Evolutionary conservation across 2,329 filamentous ascomycete species (phyloP).

Genomic region (Microcyclospora tardicrescens): DNA sequence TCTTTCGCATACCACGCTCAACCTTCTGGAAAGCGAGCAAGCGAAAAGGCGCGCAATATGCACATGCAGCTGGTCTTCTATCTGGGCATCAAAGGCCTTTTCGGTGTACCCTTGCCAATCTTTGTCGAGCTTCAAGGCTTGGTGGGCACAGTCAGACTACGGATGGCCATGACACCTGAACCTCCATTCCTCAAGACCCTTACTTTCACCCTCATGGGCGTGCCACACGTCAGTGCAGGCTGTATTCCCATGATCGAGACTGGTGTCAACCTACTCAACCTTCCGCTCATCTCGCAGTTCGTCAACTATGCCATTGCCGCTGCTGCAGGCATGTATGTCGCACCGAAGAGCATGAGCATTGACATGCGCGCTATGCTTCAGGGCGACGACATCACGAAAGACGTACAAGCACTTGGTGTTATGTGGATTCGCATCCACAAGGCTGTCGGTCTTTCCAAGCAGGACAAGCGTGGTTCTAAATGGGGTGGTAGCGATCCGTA

Average conservation of each 20-base stretch:
- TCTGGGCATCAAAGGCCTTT: constrained; percentile 74
- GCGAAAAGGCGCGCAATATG: constrained; percentile 79
- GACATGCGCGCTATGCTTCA: constrained; percentile 83
- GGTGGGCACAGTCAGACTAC: constrained; percentile 74
- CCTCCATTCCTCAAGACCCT: constrained; percentile 85
- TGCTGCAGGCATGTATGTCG: constrained; percentile 82
- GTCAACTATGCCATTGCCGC: constrained; percentile 90
- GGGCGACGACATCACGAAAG: constrained; percentile 85
- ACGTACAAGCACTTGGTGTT: constrained; percentile 73
- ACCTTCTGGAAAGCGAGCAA: constrained; percentile 55
- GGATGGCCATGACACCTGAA: constrained; percentile 75
- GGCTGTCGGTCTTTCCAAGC: constrained; percentile 77
- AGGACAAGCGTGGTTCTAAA: constrained; percentile 68
- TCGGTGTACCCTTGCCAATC: constrained; percentile 76
- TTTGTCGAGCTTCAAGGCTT: constrained; percentile 82
- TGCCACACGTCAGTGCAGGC: constrained; percentile 77
- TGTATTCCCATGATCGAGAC: constrained; percentile 88
- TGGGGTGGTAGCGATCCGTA: constrained; percentile 90
- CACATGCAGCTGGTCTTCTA: constrained; percentile 96
- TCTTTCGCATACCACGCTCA: constrained; percentile 84
- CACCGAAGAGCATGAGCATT: constrained; percentile 76
- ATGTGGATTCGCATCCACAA: constrained; percentile 87
- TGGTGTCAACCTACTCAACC: constrained; percentile 79
- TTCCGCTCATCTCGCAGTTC: constrained; percentile 89
- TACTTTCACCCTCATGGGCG: constrained; percentile 87